Evolutionary conservation across 176 grass and related monocot genomes (phyloP), one percentile per base, ranked within the genome.

Genomic region (Phragmites australis): DNA sequence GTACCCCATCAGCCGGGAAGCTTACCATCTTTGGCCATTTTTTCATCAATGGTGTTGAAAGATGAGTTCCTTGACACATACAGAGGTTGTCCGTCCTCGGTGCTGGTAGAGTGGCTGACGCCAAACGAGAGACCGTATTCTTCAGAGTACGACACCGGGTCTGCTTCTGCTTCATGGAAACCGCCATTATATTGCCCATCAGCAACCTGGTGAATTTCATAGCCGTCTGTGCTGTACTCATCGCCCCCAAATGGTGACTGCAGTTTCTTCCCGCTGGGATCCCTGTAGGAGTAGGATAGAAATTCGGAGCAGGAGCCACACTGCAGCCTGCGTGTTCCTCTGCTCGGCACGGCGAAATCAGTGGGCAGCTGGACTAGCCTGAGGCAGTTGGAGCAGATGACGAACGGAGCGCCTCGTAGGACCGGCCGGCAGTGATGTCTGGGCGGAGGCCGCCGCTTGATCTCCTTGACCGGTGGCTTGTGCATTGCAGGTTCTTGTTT

Each of bases 1-100:
- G 81, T 97, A 91, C n/a, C 94, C 92, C 92, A 97, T 92, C 54
- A 94, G 71, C 58, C 81, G 82, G 79, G 91, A 37, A 92, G 89
- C 55, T 86, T 89, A 27, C 82, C 88, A 58, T 85, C 78, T 43
- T 22, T 90, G 39, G 21, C 43, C 61, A 17, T 78, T 22, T 29
- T 78, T n/a, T 44, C 82, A 42, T 82, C 80, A 1, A 41, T 60
- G 45, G 79, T 84, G 85, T 83, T 59, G 45, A 88, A 94, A 41
- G 93, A 97, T 5, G 85, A 93, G 65, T 97, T 93, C 74, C 86
- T 97, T 3, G 86, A 87, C 68, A 93, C 86, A 48, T 93, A 52
- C 83, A 93, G 54, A 12, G 83, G 79, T 7, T 57, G 77, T 16
- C 85, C 91, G 27, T 72, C 87, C 44, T 93, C 89, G 8, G 84